Conservation (phyloP, 495 filamentous ascomycete genomes). For the Penicillium manginii region DNA sequence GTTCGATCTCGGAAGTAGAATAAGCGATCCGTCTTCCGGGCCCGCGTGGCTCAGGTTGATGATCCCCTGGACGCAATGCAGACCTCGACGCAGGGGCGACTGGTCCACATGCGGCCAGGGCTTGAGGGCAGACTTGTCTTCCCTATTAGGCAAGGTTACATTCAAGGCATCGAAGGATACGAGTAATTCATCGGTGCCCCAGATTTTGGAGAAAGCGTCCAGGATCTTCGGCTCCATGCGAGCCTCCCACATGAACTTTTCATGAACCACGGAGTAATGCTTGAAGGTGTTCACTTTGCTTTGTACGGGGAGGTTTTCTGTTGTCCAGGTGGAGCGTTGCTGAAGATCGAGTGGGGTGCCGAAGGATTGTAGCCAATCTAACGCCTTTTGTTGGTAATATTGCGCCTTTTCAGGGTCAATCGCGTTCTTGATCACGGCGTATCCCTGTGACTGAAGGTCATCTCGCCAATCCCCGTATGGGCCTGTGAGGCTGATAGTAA, state of each 20-base stretch:
- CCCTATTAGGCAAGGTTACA: conserved; percentile 20
- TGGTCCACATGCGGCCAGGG: conserved; percentile 33
- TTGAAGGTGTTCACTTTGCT: conserved; percentile 33
- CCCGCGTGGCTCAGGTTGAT: conserved; percentile 42
- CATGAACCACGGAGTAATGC: conserved; percentile 41
- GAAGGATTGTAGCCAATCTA: conserved; percentile 34
- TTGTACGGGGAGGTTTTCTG: conserved; percentile 34
- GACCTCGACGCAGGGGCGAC: conserved; percentile 29
- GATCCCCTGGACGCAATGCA: conserved; percentile 46
- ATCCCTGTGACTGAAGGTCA: conserved; percentile 37
- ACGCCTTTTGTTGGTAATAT: conserved; percentile 30
- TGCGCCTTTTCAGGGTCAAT: conserved; percentile 26
- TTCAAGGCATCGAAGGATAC: conserved; percentile 30
- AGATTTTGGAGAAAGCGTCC: conserved; percentile 35
- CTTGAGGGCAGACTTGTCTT: conserved; percentile 17
- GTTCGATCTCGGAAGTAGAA: conserved; percentile 37
- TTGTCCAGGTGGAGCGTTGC: conserved; percentile 37
- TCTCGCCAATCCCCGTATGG: conserved; percentile 38
- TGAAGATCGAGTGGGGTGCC: conserved; percentile 27
- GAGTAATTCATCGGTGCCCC: conserved; percentile 26
- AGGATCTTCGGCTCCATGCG: conserved; percentile 41
- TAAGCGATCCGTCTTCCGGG: conserved; percentile 39
- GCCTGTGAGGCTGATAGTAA: conserved; percentile 17
- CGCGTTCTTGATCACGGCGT: conserved; percentile 32
- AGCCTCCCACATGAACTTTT: conserved; percentile 53